These are phyloP conservation scores for Babesia divergens DNA, from an alignment of 169 alveolate genomes.

Conservation along the genomic window DNA sequence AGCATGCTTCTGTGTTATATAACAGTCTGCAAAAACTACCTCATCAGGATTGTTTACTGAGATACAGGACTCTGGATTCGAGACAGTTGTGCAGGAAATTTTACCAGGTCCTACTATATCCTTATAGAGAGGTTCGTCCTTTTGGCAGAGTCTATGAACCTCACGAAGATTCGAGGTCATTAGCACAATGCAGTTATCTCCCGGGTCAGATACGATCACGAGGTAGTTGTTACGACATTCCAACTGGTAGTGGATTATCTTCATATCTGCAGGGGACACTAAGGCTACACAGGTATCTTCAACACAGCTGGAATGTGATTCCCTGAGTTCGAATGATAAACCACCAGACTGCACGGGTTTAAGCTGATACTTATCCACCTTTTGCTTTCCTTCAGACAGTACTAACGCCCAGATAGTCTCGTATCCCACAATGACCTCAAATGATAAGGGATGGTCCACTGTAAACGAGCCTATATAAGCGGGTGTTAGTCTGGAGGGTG, in stretches of 20 bases:
- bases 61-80: background rate
- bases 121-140: background rate
- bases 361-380: slow-evolving; percentile 15
- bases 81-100: slow-evolving; percentile 34
- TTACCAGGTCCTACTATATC: slow-evolving; percentile 33
- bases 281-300: slow-evolving; percentile 13
- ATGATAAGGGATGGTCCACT: slow-evolving; percentile 38
- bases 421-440: slow-evolving; percentile 16
- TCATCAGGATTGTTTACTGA: background rate
- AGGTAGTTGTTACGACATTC: slow-evolving; percentile 15
- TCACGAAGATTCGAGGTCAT: slow-evolving; percentile 10
- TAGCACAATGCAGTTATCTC: slow-evolving; percentile 39
- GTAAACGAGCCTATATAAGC: slow-evolving; percentile 20
- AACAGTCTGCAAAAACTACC: slow-evolving; percentile 4
- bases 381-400: slow-evolving; percentile 47
- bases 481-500: slow-evolving; percentile 38
- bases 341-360: background rate
- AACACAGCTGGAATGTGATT: background rate
- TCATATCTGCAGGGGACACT: slow-evolving; percentile 48
- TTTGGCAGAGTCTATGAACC: slow-evolving; percentile 19
- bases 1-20: slow-evolving; percentile 41
- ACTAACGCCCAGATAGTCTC: slow-evolving; percentile 31
- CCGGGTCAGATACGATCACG: slow-evolving; percentile 45
- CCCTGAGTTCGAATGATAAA: background rate
- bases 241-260: slow-evolving; percentile 21